phyloP scores from a whole-genome alignment of 1,284 basidiomycete genomes.

The Pisolithus thermaeus region DNA sequence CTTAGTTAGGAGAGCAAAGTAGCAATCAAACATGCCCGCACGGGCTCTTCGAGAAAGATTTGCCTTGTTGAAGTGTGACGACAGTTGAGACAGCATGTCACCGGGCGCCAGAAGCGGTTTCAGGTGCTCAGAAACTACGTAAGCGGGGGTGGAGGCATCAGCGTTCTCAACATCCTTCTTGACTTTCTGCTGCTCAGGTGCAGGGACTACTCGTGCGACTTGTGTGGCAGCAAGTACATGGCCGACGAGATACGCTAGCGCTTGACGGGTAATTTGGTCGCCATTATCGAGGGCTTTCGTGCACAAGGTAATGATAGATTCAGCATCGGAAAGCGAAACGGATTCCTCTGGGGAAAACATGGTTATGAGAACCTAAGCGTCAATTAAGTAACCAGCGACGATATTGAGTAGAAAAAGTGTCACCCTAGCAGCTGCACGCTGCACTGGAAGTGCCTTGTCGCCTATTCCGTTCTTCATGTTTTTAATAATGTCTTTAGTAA shows the following conservation, averaged over 20 bases:
- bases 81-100: slow-evolving; percentile 83
- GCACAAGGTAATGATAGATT: slow-evolving; percentile 63
- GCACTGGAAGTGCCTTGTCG: slow-evolving; percentile 84
- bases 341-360: slow-evolving; percentile 59
- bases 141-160: slow-evolving; percentile 41
- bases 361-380: slow-evolving; percentile 52
- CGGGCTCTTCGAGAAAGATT: slow-evolving; percentile 64
- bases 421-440: slow-evolving; percentile 81
- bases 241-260: slow-evolving; percentile 76
- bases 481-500: slow-evolving; percentile 82
- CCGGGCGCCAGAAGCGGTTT: slow-evolving; percentile 71
- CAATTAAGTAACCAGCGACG: slow-evolving; percentile 4
- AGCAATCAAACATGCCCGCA: slow-evolving; percentile 87
- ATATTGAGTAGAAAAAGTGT: slow-evolving; percentile 12
- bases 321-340: slow-evolving; percentile 66
- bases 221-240: slow-evolving; percentile 86
- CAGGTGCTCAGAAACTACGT: slow-evolving; percentile 50
- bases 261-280: slow-evolving; percentile 80
- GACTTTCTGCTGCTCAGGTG: slow-evolving; percentile 52
- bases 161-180: slow-evolving; percentile 63
- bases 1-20: slow-evolving; percentile 69
- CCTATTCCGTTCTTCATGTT: slow-evolving; percentile 69
- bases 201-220: slow-evolving; percentile 51
- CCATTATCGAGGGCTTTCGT: slow-evolving; percentile 76
- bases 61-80: slow-evolving; percentile 74